phyloP scores from a whole-genome alignment of 495 filamentous ascomycete genomes.

The Staphylotrichum longicolle region DNA sequence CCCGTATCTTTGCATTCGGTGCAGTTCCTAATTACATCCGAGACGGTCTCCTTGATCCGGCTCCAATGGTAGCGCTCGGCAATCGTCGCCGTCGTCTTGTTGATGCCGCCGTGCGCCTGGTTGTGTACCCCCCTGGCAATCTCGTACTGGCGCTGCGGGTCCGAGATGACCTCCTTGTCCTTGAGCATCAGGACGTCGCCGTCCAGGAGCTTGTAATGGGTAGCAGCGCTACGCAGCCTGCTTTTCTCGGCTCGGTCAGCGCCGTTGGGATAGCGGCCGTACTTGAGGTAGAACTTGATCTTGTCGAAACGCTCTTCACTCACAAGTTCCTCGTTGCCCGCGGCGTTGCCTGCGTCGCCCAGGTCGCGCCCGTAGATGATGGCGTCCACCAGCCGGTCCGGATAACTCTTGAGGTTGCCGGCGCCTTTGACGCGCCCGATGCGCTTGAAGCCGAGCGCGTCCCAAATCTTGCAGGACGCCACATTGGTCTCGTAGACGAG shows the following conservation, averaged over 20 bases:
- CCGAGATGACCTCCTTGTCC: constrained; percentile 94
- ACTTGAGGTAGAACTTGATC: constrained; percentile 94
- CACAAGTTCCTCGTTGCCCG: constrained; percentile 75
- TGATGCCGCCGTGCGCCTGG: constrained; percentile 86
- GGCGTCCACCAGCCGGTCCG: constrained; percentile 81
- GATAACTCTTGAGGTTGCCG: constrained; percentile 78
- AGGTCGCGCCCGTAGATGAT: constrained; percentile 96
- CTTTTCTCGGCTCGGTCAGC: constrained; percentile 95
- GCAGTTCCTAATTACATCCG: constrained; percentile 89
- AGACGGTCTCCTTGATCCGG: constrained; percentile 97
- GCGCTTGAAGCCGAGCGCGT: constrained; percentile 95
- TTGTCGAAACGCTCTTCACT: constrained; percentile 98
- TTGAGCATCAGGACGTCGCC: constrained; percentile 89
- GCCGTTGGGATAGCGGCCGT: constrained; percentile 87
- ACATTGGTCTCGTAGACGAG: constrained; percentile 97
- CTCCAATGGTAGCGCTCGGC: constrained; percentile 97
- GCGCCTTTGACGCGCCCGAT: constrained; percentile 88
- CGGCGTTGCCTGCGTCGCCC: constrained; percentile 38
- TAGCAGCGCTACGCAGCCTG: constrained; percentile 86
- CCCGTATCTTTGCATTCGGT: constrained; percentile 80
- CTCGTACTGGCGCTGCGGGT: constrained; percentile 87
- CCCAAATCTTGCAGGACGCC: constrained; percentile 93
- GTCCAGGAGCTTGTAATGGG: constrained; percentile 85
- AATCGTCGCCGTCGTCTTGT: constrained; percentile 94
- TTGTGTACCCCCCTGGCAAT: constrained; percentile 76